Percentiles rank a stretch among this genome's conserved stretches.
These are phyloP conservation scores for Tympanopsis confertula DNA, from an alignment of 2,329 filamentous ascomycete species.

Conservation along the genomic window DNA sequence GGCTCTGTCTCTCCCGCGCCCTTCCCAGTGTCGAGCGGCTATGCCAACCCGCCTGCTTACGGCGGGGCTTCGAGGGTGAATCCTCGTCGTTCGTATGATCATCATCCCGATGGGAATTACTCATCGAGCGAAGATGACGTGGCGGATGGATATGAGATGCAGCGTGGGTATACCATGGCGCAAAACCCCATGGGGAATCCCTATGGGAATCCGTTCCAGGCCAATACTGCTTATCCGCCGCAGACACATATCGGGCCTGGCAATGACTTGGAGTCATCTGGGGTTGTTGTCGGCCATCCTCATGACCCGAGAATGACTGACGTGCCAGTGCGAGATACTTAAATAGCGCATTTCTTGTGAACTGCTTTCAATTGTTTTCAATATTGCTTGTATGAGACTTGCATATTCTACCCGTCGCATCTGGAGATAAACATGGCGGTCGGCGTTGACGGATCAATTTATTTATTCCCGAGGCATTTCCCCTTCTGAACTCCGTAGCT, in stretches of 20 bases:
- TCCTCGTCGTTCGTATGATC: constrained; percentile 13
- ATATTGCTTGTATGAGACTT: too few species aligned
- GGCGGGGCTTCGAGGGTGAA: constrained; percentile 2
- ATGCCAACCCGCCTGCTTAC: neutral
- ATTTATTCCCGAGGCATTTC: too few species aligned
- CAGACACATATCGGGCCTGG: neutral
- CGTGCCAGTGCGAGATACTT: too few species aligned
- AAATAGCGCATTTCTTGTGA: too few species aligned
- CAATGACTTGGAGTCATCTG: neutral
- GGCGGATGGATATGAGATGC: constrained; percentile 21
- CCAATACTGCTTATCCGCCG: too few species aligned
- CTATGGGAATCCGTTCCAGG: constrained; percentile 11
- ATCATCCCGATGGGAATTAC: constrained; percentile 14
- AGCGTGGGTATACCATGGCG: constrained; percentile 10
- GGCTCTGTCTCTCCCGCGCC: neutral
- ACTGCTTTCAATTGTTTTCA: too few species aligned
- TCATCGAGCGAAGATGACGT: constrained; percentile 21
- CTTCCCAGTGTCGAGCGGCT: neutral
- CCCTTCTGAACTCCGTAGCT: too few species aligned
- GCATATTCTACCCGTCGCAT: too few species aligned
- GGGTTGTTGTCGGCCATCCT: neutral
- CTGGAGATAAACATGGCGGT: too few species aligned
- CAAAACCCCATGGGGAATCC: constrained; percentile 2
- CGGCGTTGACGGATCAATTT: too few species aligned
- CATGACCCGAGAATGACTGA: neutral